phyloP scores from a whole-genome alignment of 139 green algal species.

The Raphidocelis subcapitata region DNA sequence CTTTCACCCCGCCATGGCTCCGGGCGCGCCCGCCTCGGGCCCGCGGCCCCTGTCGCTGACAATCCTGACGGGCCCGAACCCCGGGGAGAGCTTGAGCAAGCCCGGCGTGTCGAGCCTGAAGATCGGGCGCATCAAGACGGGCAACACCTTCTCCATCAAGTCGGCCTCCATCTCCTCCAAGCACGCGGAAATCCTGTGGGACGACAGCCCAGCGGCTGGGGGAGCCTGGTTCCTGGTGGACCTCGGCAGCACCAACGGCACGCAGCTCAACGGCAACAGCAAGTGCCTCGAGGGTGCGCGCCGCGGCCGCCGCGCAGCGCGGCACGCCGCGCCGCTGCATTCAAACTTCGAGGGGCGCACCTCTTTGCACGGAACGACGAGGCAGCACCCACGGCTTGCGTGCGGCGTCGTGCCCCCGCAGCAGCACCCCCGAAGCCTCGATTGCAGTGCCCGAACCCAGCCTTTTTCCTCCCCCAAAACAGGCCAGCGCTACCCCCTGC shows the following conservation, averaged over 20 bases:
- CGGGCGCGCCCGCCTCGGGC: background rate
- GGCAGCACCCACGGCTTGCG: background rate
- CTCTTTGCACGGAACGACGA: background rate
- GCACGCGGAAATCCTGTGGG: slow-evolving; percentile 7
- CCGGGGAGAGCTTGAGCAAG: no score
- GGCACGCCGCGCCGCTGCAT: no score
- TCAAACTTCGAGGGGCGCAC: no score
- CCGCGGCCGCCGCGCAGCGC: no score
- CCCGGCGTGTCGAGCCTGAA: no score
- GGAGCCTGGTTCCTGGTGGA: slow-evolving; percentile 16
- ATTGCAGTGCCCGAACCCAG: background rate
- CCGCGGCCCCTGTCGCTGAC: no score
- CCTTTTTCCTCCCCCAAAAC: no score
- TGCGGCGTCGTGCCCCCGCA: background rate
- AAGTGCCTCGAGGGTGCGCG: no score
- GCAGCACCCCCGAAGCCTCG: background rate
- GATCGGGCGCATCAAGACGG: no score
- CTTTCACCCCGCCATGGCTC: no score
- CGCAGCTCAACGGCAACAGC: slow-evolving; percentile 2
- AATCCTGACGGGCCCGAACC: no score
- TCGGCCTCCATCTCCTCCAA: slow-evolving; percentile 3
- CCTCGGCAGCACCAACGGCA: slow-evolving; percentile 23
- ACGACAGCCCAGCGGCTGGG: background rate
- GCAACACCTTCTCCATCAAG: background rate
- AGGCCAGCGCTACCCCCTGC: slow-evolving; percentile 15